Evolutionary conservation across 2,329 filamentous ascomycete species (phyloP).

Genomic region (Venturia carpophila): DNA sequence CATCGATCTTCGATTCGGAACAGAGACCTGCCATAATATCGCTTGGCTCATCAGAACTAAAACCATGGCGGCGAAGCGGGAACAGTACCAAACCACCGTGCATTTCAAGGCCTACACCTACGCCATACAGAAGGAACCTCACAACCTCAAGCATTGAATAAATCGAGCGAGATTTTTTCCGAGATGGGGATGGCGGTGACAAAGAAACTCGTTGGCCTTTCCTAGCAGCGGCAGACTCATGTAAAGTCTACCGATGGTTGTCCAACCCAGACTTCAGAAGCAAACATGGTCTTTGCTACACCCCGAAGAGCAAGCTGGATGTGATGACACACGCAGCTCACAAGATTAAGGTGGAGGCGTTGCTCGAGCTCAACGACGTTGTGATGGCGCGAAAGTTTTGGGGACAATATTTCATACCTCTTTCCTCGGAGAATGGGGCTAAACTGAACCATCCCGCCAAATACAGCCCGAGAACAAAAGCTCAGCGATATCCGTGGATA

Average conservation of each 20-base stretch:
- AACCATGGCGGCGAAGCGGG: no score
- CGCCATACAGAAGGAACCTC: not conserved
- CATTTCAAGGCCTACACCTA: no score
- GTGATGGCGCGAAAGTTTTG: not conserved
- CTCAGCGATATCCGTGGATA: not conserved
- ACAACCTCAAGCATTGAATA: not conserved
- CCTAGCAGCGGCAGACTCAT: not conserved
- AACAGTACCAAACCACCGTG: no score
- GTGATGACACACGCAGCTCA: not conserved
- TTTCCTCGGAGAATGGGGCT: not conserved
- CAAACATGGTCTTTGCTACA: not conserved
- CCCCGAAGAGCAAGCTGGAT: not conserved
- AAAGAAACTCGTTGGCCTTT: not conserved
- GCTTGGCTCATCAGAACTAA: no score
- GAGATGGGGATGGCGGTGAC: not conserved
- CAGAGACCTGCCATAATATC: no score
- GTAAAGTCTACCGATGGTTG: not conserved
- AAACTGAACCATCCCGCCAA: not conserved
- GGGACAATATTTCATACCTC: no score
- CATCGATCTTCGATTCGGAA: no score
- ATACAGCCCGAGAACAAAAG: not conserved
- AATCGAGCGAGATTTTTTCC: not conserved
- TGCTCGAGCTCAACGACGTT: not conserved
- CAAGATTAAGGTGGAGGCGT: not conserved
- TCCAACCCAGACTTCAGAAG: not conserved